Conservation (phyloP, 208 protist species). For the Crithidia bombi region DNA sequence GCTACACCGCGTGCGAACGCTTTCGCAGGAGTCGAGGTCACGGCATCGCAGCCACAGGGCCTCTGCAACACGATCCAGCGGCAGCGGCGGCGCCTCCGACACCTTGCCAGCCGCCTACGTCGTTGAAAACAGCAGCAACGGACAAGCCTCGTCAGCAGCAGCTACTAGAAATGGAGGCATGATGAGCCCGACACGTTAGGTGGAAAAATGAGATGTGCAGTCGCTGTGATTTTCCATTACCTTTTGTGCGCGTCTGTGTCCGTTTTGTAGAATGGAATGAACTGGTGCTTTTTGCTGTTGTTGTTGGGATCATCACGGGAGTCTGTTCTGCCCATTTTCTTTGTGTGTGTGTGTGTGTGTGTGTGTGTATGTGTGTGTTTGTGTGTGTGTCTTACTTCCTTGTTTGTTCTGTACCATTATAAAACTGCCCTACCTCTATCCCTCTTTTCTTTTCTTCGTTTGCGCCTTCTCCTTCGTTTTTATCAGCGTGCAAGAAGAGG, state of each 20-base stretch:
- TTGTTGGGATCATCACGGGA: background rate
- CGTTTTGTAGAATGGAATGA: too few relatives aligned
- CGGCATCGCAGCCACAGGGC: conserved; percentile 3
- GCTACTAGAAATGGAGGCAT: conserved; percentile 11
- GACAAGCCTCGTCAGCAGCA: background rate
- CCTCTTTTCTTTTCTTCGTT: conserved; percentile 6
- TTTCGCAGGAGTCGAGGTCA: conserved; percentile 27
- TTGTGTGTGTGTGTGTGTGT: conserved; percentile 1
- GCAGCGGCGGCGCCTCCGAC: background rate
- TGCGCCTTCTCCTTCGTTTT: background rate
- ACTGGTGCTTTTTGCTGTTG: background rate
- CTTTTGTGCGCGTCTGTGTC: background rate
- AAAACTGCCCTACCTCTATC: conserved; percentile 10
- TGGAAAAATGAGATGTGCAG: too few relatives aligned
- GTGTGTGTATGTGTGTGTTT: background rate
- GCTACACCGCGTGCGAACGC: conserved; percentile 37
- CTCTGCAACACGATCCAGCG: background rate
- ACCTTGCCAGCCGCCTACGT: too few relatives aligned
- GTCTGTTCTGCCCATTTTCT: background rate
- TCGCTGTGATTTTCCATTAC: too few relatives aligned
- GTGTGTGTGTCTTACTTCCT: conserved; percentile 18
- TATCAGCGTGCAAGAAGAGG: too few relatives aligned
- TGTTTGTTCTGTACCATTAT: conserved; percentile 3
- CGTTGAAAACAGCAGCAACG: background rate
- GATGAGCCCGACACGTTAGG: conserved; percentile 32